A percentile compares a stretch with the other conserved stretches of the same genome.
Conservation (phyloP, 2,329 filamentous ascomycete species). For the Periglandula ipomoeae region DNA sequence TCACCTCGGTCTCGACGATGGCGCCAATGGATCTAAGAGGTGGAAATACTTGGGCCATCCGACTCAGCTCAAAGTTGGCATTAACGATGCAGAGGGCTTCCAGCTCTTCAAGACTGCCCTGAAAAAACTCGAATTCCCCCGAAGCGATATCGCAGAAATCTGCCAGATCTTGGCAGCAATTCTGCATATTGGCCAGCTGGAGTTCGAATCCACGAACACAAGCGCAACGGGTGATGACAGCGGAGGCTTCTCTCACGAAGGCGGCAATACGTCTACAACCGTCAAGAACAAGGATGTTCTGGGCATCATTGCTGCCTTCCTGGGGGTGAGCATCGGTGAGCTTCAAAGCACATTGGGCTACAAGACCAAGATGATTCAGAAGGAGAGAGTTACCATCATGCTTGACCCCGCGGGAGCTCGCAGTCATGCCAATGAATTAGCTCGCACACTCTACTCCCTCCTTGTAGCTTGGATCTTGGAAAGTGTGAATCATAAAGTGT, state of each 20-base stretch:
- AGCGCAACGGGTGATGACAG: conserved; percentile 78
- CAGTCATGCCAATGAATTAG: conserved; percentile 87
- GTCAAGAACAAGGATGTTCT: conserved; percentile 93
- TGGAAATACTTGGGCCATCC: conserved; percentile 97
- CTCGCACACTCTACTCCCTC: conserved; percentile 85
- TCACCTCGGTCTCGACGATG: conserved; percentile 59
- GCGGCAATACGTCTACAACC: conserved; percentile 72
- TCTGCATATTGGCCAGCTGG: conserved; percentile 93
- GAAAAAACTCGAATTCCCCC: conserved; percentile 86
- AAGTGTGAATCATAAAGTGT: conserved; percentile 80
- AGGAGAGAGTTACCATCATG: conserved; percentile 98
- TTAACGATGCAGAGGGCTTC: conserved; percentile 93
- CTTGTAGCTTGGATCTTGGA: conserved; percentile 92
- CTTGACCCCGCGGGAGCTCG: conserved; percentile 85
- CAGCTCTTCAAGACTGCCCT: conserved; percentile 95
- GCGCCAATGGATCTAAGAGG: conserved; percentile 53
- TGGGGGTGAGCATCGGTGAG: conserved; percentile 73
- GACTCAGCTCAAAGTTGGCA: conserved; percentile 91
- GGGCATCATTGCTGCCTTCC: conserved; percentile 80
- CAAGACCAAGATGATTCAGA: conserved; percentile 92
- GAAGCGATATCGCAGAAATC: conserved; percentile 90
- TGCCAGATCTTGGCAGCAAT: conserved; percentile 92
- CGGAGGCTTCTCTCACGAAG: conserved; percentile 92
- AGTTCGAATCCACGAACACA: conserved; percentile 80
- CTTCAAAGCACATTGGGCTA: conserved; percentile 86